These are phyloP conservation scores for Yarrowia sp. DNA, from an alignment of 805 yeast genomes.

Conservation along the genomic window DNA sequence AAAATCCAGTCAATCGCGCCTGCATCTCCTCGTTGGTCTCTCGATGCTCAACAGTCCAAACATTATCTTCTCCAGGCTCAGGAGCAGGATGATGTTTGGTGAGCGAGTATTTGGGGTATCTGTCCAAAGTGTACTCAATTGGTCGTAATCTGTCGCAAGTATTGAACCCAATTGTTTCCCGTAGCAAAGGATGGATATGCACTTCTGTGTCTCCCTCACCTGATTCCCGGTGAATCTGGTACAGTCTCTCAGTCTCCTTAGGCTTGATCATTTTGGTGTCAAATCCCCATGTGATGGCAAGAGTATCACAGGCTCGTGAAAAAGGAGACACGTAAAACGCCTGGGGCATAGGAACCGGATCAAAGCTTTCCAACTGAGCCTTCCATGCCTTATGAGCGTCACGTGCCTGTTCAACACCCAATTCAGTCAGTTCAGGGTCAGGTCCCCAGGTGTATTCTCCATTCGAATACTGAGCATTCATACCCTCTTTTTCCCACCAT, in stretches of 20 bases:
- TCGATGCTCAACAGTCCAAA: conserved; percentile 44
- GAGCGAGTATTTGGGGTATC: conserved; percentile 43
- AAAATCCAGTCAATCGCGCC: conserved; percentile 48
- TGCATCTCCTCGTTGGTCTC: conserved; percentile 45
- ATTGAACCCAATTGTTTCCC: conserved; percentile 52
- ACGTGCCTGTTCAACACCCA: conserved; percentile 46
- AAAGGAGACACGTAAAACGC: conserved; percentile 50
- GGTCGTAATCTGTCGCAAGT: conserved; percentile 48
- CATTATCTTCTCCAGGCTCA: conserved; percentile 44
- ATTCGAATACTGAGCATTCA: conserved; percentile 28
- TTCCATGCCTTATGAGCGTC: conserved; percentile 45
- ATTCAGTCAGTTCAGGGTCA: conserved; percentile 49
- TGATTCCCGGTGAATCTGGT: neutral
- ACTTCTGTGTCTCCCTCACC: neutral
- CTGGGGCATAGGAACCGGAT: conserved; percentile 39
- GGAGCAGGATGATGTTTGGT: neutral
- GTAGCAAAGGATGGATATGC: conserved; percentile 31
- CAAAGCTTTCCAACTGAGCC: conserved; percentile 37
- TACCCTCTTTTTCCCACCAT: conserved; percentile 42
- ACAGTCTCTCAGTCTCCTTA: neutral
- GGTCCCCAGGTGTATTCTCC: conserved; percentile 41
- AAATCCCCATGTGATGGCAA: conserved; percentile 46
- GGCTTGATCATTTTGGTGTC: neutral
- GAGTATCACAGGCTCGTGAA: conserved; percentile 50
- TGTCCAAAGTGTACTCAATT: conserved; percentile 40